Evolutionary conservation across 2,329 filamentous ascomycete species (phyloP).

Genomic region (Hypoxylon sp.): DNA sequence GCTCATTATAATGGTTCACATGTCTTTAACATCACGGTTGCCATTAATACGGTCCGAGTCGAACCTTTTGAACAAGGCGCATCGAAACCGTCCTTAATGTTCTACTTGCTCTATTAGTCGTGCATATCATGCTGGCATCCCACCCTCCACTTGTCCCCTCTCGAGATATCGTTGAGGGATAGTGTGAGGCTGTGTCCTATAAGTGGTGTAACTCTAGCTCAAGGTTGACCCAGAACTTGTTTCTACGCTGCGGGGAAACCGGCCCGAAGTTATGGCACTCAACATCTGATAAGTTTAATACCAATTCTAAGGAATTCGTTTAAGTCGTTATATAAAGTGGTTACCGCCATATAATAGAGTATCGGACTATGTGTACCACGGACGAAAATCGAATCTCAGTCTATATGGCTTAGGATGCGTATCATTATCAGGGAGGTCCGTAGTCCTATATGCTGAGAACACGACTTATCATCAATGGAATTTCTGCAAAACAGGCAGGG

Average conservation of each 20-base stretch:
- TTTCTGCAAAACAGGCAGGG: neutral
- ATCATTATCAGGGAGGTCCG: neutral
- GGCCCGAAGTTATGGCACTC: neutral
- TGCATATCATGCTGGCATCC: constrained; percentile 5
- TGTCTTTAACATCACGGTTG: neutral
- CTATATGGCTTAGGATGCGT: neutral
- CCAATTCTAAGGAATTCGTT: no score
- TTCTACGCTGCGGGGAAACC: constrained; percentile 7
- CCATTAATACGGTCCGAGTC: neutral
- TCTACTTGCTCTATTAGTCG: neutral
- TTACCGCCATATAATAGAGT: neutral
- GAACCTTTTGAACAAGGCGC: neutral
- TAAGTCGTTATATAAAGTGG: no score
- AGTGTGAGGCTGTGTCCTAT: constrained; percentile 32
- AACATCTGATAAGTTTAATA: constrained; percentile 2
- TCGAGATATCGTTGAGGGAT: constrained; percentile 10
- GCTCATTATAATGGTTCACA: neutral
- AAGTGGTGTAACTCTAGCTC: constrained; percentile 7
- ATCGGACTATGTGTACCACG: neutral
- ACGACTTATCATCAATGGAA: neutral
- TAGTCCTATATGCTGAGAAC: no score
- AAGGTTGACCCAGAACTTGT: constrained; percentile 2
- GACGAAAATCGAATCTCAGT: neutral
- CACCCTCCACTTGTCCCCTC: neutral
- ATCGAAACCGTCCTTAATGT: neutral